Evolutionary conservation across 1,284 basidiomycete genomes (phyloP).

Genomic region (Puccinia hordei): DNA sequence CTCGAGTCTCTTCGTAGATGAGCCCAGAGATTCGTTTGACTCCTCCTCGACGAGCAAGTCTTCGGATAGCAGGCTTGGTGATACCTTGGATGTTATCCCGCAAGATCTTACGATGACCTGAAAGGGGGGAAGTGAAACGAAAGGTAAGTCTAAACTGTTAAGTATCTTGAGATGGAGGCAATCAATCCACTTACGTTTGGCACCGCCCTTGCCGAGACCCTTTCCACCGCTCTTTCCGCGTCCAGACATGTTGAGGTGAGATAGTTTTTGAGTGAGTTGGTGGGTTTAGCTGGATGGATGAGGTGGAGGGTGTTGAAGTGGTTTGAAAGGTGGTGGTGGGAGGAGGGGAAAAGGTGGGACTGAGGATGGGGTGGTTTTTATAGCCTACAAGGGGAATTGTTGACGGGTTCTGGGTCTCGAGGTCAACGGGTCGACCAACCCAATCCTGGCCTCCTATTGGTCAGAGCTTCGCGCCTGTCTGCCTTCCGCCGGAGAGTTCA

Average conservation of each 20-base stretch:
- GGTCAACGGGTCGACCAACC: background rate
- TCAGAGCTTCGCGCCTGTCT: background rate
- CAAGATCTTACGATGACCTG: slow-evolving; percentile 52
- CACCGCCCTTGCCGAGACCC: slow-evolving; percentile 75
- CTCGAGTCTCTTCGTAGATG: slow-evolving; percentile 72
- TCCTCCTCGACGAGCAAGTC: slow-evolving; percentile 91
- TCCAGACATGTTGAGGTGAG: slow-evolving; percentile 67
- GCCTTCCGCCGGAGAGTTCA: background rate
- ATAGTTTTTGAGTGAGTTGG: background rate
- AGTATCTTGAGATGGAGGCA: too few species aligned
- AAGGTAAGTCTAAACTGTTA: too few species aligned
- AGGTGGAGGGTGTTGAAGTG: background rate
- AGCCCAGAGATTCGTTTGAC: slow-evolving; percentile 90
- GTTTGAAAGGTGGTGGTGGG: background rate
- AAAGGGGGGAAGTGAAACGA: too few species aligned
- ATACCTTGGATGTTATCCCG: slow-evolving; percentile 54
- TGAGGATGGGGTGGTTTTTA: background rate
- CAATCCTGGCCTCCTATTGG: background rate
- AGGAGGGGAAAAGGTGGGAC: background rate
- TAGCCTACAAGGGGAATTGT: too few species aligned
- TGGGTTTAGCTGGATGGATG: background rate
- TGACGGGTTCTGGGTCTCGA: background rate
- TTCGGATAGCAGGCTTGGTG: slow-evolving; percentile 70
- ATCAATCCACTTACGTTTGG: slow-evolving; percentile 36
- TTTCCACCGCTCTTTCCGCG: slow-evolving; percentile 62